A percentile compares a stretch with the other conserved stretches of the same genome.
Conservation (phyloP, 2,329 filamentous ascomycete species). For the Leptodontidium sp. region DNA sequence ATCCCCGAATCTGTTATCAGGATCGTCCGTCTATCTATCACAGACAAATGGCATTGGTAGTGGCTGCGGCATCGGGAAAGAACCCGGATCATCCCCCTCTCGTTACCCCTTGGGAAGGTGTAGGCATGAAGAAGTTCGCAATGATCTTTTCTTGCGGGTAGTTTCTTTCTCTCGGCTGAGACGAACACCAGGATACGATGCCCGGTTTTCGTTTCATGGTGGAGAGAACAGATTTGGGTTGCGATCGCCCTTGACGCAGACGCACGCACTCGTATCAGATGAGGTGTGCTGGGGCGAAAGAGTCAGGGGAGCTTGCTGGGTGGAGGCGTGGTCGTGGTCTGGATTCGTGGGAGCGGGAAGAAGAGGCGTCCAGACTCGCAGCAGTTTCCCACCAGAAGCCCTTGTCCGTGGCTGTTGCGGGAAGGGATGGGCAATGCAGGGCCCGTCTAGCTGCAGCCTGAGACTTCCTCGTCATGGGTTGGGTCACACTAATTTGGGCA, state of each 20-base stretch:
- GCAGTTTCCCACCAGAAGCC: too few species aligned
- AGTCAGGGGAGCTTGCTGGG: background rate
- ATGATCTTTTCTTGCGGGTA: background rate
- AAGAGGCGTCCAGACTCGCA: background rate
- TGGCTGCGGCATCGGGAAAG: slow-evolving; percentile 1
- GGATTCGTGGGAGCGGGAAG: slow-evolving; percentile 7
- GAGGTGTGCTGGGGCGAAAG: slow-evolving; percentile 15
- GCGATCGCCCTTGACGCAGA: background rate
- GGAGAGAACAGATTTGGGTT: background rate
- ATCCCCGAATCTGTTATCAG: slow-evolving; percentile 8
- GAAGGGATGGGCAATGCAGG: slow-evolving; percentile 12
- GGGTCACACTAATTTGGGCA: background rate
- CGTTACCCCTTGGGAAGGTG: background rate
- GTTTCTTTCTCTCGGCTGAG: slow-evolving; percentile 4
- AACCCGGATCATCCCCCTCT: background rate
- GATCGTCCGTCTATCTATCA: background rate
- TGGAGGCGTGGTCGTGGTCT: background rate
- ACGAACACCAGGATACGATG: slow-evolving; percentile 10
- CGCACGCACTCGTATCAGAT: slow-evolving; percentile 18
- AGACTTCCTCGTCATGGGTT: slow-evolving; percentile 16
- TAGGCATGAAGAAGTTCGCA: background rate
- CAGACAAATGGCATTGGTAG: background rate
- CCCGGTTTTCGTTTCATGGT: slow-evolving; percentile 12
- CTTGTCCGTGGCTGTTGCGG: background rate
- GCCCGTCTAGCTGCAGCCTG: slow-evolving; percentile 9